phyloP scores from a whole-genome alignment of 768 basidiomycete species.

The Lanmaoa pseudosensibilis region DNA sequence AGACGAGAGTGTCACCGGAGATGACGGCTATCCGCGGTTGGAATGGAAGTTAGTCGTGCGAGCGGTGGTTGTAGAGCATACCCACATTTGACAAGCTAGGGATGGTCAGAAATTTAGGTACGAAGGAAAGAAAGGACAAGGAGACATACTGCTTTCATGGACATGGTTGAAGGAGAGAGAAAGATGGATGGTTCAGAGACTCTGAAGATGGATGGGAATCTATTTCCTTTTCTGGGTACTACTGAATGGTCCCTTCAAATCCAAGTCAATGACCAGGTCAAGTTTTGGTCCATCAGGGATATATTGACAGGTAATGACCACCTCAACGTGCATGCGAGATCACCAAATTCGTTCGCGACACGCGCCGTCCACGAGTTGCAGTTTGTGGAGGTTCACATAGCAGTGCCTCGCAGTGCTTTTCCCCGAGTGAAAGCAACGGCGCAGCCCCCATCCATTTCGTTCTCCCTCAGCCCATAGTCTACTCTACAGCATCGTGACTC shows the following conservation, averaged over 20 bases:
- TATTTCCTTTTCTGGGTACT: background rate
- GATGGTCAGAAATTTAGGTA: background rate
- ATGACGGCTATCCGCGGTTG: constrained; percentile 61
- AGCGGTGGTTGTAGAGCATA: constrained; percentile 2
- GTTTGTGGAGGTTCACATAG: constrained; percentile 3
- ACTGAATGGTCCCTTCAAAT: background rate
- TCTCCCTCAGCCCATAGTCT: constrained; percentile 8
- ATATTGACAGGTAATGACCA: no score
- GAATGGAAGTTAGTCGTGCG: constrained; percentile 20
- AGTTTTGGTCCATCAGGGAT: no score
- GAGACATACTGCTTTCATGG: constrained; percentile 70
- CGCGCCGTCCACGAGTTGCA: constrained; percentile 21
- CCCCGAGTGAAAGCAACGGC: constrained; percentile 12
- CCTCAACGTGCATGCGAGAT: background rate
- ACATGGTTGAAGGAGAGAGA: constrained; percentile 42
- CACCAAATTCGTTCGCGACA: constrained; percentile 9
- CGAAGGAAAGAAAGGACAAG: background rate
- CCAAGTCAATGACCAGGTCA: no score
- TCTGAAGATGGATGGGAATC: background rate
- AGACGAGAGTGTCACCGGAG: constrained; percentile 86
- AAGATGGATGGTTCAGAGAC: no score
- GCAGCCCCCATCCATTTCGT: constrained; percentile 1
- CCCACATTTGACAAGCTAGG: constrained; percentile 62
- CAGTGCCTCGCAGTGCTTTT: constrained; percentile 12
- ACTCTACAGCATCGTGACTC: constrained; percentile 9